These are phyloP conservation scores for Ganoderma lucidum DNA, from an alignment of 1,284 basidiomycete species.

Conservation along the genomic window DNA sequence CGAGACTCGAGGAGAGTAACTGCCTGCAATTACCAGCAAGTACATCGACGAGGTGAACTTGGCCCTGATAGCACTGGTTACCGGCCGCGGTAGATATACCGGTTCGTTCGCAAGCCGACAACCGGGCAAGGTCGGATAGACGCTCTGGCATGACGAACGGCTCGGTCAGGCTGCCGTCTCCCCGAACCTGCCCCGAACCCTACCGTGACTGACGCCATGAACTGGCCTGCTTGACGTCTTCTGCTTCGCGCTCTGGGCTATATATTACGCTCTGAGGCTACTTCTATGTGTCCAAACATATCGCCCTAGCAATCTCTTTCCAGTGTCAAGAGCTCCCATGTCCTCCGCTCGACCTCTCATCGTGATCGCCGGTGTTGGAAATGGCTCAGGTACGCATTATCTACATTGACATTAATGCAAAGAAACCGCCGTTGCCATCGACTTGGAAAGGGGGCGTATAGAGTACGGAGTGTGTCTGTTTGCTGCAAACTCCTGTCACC, in stretches of 20 bases:
- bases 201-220: background rate
- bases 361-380: conserved; percentile 64
- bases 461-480: background rate
- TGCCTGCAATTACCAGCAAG: too few species aligned
- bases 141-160: background rate
- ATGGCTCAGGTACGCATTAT: conserved; percentile 43
- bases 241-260: background rate
- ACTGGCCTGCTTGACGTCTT: background rate
- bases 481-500: background rate
- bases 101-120: background rate
- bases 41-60: too few species aligned
- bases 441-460: background rate
- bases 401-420: background rate
- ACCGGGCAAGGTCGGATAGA: background rate
- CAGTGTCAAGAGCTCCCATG: conserved; percentile 37
- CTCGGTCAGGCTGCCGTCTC: background rate
- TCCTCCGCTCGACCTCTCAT: conserved; percentile 51
- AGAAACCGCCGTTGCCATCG: background rate
- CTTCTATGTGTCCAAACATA: background rate
- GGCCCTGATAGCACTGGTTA: too few species aligned
- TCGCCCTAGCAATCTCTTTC: background rate
- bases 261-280: background rate
- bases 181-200: too few species aligned
- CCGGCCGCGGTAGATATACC: background rate
- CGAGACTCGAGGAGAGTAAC: too few species aligned